Percentiles rank a stretch among this genome's conserved stretches.
Evolutionary conservation across 345 rosid species (phyloP).

Genomic region (Geranium rotundifolium): DNA sequence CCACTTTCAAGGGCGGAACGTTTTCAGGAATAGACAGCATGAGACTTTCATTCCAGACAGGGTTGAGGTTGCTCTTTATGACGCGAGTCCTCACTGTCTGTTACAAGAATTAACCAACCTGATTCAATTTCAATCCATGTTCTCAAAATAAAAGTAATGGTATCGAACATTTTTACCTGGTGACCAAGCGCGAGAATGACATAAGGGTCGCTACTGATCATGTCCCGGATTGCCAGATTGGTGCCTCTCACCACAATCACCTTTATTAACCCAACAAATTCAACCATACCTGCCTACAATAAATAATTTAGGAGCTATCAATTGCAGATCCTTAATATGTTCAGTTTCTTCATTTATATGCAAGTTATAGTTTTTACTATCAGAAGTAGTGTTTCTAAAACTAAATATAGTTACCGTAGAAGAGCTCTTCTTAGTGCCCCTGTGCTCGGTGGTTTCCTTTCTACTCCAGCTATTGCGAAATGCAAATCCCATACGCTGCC

Average conservation of each 20-base stretch:
- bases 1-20: slow-evolving; percentile 87
- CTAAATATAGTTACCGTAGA: slow-evolving; percentile 39
- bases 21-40: slow-evolving; percentile 91
- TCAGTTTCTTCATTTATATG: neutral
- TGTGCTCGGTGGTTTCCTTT: slow-evolving; percentile 46
- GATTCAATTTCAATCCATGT: slow-evolving; percentile 1
- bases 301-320: slow-evolving; percentile 7
- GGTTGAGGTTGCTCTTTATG: slow-evolving; percentile 90
- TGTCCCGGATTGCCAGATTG: slow-evolving; percentile 79
- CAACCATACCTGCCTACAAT: slow-evolving; percentile 90
- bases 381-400: neutral
- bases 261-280: slow-evolving; percentile 86
- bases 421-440: slow-evolving; percentile 51
- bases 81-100: slow-evolving; percentile 88
- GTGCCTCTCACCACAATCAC: slow-evolving; percentile 96
- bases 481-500: slow-evolving; percentile 60
- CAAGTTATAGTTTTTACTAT: neutral
- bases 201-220: slow-evolving; percentile 86
- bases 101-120: slow-evolving; percentile 9
- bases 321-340: neutral
- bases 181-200: slow-evolving; percentile 77
- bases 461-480: slow-evolving; percentile 91
- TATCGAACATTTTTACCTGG: slow-evolving; percentile 31
- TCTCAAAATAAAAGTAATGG: neutral
- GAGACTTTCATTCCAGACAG: slow-evolving; percentile 93